phyloP scores from a whole-genome alignment of 2,329 filamentous ascomycete genomes.

The Reticulascus tulasneorum region DNA sequence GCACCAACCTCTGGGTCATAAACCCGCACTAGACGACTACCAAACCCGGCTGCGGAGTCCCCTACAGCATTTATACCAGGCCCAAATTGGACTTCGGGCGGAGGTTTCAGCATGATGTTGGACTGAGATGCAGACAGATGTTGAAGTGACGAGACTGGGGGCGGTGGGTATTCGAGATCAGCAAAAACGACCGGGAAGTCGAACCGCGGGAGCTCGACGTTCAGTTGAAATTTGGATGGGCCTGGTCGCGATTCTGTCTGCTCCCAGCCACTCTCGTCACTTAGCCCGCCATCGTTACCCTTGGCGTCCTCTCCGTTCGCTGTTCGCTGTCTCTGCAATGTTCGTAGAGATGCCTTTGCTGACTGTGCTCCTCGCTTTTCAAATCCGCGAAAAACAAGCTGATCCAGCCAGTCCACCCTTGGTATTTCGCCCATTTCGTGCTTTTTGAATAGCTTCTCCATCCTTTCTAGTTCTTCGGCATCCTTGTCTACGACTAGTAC shows the following conservation, averaged over 20 bases:
- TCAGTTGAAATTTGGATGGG: constrained; percentile 68
- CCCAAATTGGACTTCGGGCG: constrained; percentile 84
- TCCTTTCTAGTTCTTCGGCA: constrained; percentile 77
- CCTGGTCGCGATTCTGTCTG: constrained; percentile 43
- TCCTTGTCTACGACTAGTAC: constrained; percentile 61
- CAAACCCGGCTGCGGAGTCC: constrained; percentile 42
- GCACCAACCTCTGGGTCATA: constrained; percentile 93
- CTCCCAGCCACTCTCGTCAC: constrained; percentile 23
- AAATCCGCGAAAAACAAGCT: constrained; percentile 85
- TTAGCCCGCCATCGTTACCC: constrained; percentile 18
- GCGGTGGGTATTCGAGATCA: constrained; percentile 85
- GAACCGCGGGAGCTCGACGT: constrained; percentile 89
- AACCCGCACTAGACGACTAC: constrained; percentile 69
- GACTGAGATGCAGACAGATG: constrained; percentile 60
- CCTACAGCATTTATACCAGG: constrained; percentile 77
- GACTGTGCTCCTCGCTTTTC: constrained; percentile 70
- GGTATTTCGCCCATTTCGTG: constrained; percentile 97
- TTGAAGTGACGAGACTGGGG: constrained; percentile 73
- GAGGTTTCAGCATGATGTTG: constrained; percentile 69
- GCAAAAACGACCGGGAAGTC: constrained; percentile 95
- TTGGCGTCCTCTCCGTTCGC: constrained; percentile 35
- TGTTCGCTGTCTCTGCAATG: constrained; percentile 44
- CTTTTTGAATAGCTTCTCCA: constrained; percentile 91
- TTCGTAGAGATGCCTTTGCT: constrained; percentile 60
- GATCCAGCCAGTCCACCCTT: constrained; percentile 91